These are phyloP conservation scores for Cystoderma amianthinum DNA, from an alignment of 768 basidiomycete species.

Conservation along the genomic window DNA sequence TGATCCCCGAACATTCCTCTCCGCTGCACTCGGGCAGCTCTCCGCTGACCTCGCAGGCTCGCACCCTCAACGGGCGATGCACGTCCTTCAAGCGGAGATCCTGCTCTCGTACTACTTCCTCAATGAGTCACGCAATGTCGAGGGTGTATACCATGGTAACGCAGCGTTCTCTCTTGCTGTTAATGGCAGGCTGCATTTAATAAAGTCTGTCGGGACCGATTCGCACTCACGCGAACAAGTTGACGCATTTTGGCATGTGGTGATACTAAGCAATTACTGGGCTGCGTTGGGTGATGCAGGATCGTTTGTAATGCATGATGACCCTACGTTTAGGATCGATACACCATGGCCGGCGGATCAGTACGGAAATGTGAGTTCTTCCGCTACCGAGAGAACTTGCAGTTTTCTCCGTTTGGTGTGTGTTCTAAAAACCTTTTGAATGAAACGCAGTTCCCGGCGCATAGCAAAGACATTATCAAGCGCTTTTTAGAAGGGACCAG, in stretches of 20 bases:
- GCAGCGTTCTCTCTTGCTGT: slow-evolving; percentile 35
- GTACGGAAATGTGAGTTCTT: slow-evolving; percentile 10
- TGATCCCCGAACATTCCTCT: slow-evolving; percentile 31
- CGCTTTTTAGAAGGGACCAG: slow-evolving; percentile 16
- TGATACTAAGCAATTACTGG: slow-evolving; percentile 40
- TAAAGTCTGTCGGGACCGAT: slow-evolving; percentile 10
- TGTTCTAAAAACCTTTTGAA: too few relatives aligned
- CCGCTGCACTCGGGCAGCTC: slow-evolving; percentile 28
- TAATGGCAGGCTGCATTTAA: slow-evolving; percentile 28
- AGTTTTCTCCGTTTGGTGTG: neutral
- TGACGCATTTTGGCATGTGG: slow-evolving; percentile 25
- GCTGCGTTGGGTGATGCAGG: slow-evolving; percentile 34
- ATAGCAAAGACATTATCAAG: slow-evolving; percentile 16
- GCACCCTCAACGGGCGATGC: slow-evolving; percentile 30
- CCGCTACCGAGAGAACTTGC: neutral
- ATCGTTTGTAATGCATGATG: slow-evolving; percentile 32
- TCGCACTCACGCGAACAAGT: slow-evolving; percentile 4
- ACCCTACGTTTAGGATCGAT: slow-evolving; percentile 21
- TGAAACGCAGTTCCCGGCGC: neutral
- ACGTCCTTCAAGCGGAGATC: slow-evolving; percentile 43
- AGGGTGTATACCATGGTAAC: slow-evolving; percentile 43
- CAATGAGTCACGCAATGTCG: slow-evolving; percentile 32
- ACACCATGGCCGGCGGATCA: slow-evolving; percentile 27
- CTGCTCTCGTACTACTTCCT: slow-evolving; percentile 50
- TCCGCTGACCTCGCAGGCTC: slow-evolving; percentile 28